phyloP scores from a whole-genome alignment of 257 asterid genomes.

The Cruciata laevipes region DNA sequence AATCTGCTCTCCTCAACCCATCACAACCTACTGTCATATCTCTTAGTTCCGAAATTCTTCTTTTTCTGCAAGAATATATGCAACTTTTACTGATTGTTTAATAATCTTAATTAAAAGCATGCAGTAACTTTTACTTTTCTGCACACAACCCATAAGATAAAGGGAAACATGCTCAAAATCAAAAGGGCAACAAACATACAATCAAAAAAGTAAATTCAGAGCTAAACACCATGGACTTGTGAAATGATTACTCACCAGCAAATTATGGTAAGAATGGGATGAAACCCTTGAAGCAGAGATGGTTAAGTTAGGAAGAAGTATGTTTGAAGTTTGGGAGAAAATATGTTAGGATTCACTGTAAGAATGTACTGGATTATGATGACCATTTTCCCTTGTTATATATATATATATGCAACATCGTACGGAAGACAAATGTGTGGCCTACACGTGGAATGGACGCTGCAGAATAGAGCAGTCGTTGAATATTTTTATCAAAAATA shows the following conservation, averaged over 20 bases:
- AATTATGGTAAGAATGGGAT: conserved; percentile 13
- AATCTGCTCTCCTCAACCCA: conserved; percentile 29
- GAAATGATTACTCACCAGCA: conserved; percentile 37
- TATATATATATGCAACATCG: conserved; percentile 17
- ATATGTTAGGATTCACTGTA: background rate
- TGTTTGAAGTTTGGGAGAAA: background rate
- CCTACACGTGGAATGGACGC: conserved; percentile 27
- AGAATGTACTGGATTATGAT: conserved; percentile 8
- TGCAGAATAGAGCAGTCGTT: conserved; percentile 8
- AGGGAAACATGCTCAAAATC: background rate
- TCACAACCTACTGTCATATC: conserved; percentile 30
- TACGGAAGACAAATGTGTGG: conserved; percentile 12
- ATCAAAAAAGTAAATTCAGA: background rate
- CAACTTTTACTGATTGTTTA: background rate
- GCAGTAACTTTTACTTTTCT: background rate
- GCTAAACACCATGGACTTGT: background rate
- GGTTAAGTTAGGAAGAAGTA: background rate
- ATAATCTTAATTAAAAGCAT: background rate
- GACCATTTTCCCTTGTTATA: conserved; percentile 8
- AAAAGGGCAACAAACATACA: background rate
- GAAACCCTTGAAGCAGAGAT: background rate
- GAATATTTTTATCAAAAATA: no score
- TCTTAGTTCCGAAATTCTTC: conserved; percentile 3
- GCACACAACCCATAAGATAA: background rate
- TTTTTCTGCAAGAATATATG: background rate